Evolutionary conservation across 306 rosid species (phyloP), one percentile per base, ranked within the genome.

Genomic region (Hylodesmum podocarpum): DNA sequence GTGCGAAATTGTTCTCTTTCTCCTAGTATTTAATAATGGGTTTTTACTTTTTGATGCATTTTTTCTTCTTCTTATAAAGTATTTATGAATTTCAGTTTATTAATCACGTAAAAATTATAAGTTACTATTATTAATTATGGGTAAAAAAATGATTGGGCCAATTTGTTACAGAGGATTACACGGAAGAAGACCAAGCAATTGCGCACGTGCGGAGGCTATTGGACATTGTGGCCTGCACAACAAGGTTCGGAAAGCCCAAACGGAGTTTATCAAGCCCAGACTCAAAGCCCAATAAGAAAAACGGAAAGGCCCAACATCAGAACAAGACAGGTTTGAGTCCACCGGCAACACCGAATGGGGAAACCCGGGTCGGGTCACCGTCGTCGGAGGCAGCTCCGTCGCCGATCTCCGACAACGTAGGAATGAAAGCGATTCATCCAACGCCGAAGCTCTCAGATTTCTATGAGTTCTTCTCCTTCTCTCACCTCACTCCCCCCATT

Each of bases 401-500:
- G 40, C 82, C 88, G 76, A 86, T 94, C 14, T 84, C 98, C 55
- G 97, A 95, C 36, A 80, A 72, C 47, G 78, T 87, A 14, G 98
- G 96, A 3, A 92, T 90, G 98, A 87, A 84, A 57, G 96, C 98
- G 22, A 90, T 95, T 70, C 98, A 95, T 44, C 91, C 97, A 1
- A 87, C 97, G 77, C 97, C 98, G 39, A 95, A 89, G 81, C 89
- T 95, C 27, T 89, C 98, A 24, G 93, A 92, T 64, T 95, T 95
- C 86, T 95, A 91, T 51, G 98, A 95, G 46, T 95, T 95, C 86
- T 90, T 95, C 86, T 85, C 96, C 0, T 83, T 95, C 78, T 81
- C 97, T 39, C 92, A 90, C 50, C 73, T 90, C 63, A 43, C 96
- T 39, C 86, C 97, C 8, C 97, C 98, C 8, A 83, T 95, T 81